Percentiles rank a stretch among this genome's conserved stretches.
Evolutionary conservation across 306 rosid genomes (phyloP).

Genomic region (Inga laurina): DNA sequence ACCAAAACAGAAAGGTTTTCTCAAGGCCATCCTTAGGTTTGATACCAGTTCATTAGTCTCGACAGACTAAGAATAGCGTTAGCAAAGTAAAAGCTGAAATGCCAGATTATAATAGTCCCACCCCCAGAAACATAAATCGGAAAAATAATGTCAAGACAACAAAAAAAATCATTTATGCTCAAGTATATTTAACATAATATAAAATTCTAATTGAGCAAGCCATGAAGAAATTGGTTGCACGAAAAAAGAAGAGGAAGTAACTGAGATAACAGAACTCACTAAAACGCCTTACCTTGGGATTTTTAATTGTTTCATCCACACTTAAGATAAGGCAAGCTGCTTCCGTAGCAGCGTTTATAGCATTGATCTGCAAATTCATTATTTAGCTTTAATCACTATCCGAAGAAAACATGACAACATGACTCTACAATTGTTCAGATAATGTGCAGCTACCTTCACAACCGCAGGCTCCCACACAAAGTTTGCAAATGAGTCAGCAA

Average conservation of each 20-base stretch:
- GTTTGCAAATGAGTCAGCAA: constrained; percentile 87
- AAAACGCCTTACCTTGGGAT: constrained; percentile 71
- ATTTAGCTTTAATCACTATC: constrained; percentile 10
- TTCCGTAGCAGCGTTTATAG: constrained; percentile 97
- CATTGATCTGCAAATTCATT: constrained; percentile 73
- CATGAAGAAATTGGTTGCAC: not conserved
- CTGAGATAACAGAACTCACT: not conserved
- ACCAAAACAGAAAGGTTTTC: not conserved
- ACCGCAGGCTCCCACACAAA: constrained; percentile 99
- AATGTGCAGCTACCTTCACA: constrained; percentile 65
- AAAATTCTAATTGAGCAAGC: constrained; percentile 1
- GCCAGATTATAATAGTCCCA: not conserved
- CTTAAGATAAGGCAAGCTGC: constrained; percentile 95
- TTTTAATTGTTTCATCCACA: constrained; percentile 94
- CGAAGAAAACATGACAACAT: constrained; percentile 25
- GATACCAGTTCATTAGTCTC: not conserved
- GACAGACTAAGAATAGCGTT: not conserved
- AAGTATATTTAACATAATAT: not conserved
- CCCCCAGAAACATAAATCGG: not conserved
- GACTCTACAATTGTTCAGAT: not conserved
- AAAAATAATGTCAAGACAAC: not conserved
- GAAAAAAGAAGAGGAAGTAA: not conserved
- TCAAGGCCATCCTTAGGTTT: not conserved
- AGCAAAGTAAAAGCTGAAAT: not conserved
- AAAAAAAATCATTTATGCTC: not conserved